Percentiles rank a stretch among this genome's conserved stretches.
These are phyloP conservation scores for Domatiomyces catenatus DNA, from an alignment of 2,329 filamentous ascomycete genomes.

Conservation along the genomic window DNA sequence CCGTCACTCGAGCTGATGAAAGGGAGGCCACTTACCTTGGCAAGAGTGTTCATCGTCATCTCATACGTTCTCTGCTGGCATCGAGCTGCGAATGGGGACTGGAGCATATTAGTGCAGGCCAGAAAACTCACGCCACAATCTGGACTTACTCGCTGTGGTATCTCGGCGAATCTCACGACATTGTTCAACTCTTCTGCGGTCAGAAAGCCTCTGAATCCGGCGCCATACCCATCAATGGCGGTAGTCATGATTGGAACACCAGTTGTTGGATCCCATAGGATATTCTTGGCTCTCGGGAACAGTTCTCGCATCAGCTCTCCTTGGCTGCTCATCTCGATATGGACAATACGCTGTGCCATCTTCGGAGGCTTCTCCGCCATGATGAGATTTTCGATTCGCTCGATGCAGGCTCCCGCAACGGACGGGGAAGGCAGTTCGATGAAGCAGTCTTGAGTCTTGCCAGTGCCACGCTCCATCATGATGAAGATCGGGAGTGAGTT, in stretches of 20 bases:
- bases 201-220: constrained; percentile 37
- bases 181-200: constrained; percentile 35
- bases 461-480: constrained; percentile 42
- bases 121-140: neutral
- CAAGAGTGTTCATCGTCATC: constrained; percentile 35
- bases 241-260: constrained; percentile 15
- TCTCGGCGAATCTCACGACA: constrained; percentile 33
- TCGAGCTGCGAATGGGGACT: constrained; percentile 36
- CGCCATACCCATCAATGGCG: constrained; percentile 30
- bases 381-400: constrained; percentile 23
- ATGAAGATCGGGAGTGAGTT: constrained; percentile 34
- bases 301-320: constrained; percentile 35
- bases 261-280: constrained; percentile 26
- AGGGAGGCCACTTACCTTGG: constrained; percentile 27
- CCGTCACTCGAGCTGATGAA: constrained; percentile 1
- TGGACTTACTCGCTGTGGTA: constrained; percentile 33
- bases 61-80: constrained; percentile 40
- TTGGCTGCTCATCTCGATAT: constrained; percentile 32
- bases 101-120: constrained; percentile 2
- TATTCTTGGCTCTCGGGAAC: constrained; percentile 37
- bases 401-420: constrained; percentile 28
- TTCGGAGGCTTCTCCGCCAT: constrained; percentile 25
- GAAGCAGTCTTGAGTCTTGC: constrained; percentile 41
- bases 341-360: constrained; percentile 34
- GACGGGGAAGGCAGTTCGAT: constrained; percentile 28